Percentiles rank a stretch among this genome's conserved stretches.
Evolutionary conservation across 139 green algal species (phyloP).

Genomic region (Coelastrella sp.): DNA sequence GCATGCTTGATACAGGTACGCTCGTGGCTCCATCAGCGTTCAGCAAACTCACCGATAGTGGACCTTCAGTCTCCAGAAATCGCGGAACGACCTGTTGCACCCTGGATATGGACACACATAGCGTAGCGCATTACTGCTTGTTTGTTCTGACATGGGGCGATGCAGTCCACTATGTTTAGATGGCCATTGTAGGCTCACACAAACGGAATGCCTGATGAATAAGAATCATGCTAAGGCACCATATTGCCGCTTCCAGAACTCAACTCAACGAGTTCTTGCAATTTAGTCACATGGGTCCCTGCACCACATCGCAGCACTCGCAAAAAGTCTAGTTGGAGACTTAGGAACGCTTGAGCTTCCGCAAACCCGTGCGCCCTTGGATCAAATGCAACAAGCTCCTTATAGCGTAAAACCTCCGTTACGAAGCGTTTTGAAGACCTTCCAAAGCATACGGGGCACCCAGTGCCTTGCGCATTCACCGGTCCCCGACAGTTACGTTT

Average conservation of each 20-base stretch:
- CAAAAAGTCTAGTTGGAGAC: neutral
- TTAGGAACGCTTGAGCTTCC: slow-evolving; percentile 1
- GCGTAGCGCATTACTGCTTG: neutral
- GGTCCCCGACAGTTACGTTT: too few species aligned
- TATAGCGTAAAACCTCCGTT: too few species aligned
- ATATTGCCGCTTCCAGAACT: neutral
- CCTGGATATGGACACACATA: slow-evolving; percentile 67
- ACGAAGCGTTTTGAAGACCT: too few species aligned
- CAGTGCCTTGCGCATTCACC: too few species aligned
- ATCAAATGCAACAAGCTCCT: too few species aligned
- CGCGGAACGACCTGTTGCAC: slow-evolving; percentile 76
- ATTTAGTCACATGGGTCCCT: neutral
- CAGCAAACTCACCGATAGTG: slow-evolving; percentile 12
- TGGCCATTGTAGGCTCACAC: slow-evolving; percentile 5
- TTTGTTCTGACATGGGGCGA: neutral
- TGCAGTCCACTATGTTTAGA: neutral
- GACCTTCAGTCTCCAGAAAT: slow-evolving; percentile 69
- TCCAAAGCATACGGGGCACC: too few species aligned
- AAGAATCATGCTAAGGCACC: neutral
- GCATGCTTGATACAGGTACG: too few species aligned
- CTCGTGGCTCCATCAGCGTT: too few species aligned
- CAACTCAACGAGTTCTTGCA: neutral
- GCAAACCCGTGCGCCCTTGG: neutral
- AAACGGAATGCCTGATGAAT: neutral
- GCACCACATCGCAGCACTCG: neutral